Evolutionary conservation across 176 grass and related monocot genomes (phyloP), one percentile per base, ranked within the genome.

Genomic region (Rhipidocladum racemiflorum): DNA sequence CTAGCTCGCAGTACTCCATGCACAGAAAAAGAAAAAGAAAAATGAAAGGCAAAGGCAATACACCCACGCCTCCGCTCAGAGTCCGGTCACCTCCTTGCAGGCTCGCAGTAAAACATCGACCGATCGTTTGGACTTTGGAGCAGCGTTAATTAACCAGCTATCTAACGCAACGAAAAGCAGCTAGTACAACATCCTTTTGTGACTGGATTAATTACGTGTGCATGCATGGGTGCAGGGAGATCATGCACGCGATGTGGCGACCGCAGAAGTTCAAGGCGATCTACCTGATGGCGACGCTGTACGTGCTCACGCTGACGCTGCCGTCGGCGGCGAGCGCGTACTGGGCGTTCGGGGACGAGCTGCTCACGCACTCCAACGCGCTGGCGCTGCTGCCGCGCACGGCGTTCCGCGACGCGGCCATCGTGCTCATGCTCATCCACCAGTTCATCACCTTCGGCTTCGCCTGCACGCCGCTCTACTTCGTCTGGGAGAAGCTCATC

Each of bases 401-500:
- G 59, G 27, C 42, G 0, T 99, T 87, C 46, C 87, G 96, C 5
- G 96, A 99, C 87, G 80, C 89, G 2, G 96, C 96, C 55, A 87
- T 99, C 24, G 91, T 95, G 46, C 89, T 99, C 64, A 99, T 99
- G 96, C 91, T 99, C 24, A 40, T 95, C 51, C 96, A 99, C 84
- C 96, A 99, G 87, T 90, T 99, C 87, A 99, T 99, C 93, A 99
- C 96, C 57, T 99, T 99, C 89, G 96, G 96, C 44, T 99, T 99
- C 89, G 96, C 96, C 0, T 99, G 96, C 80, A 99, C 96, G 25
- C 96, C 96, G 43, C 91, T 99, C 67, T 99, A 96, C 89, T 95
- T 99, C 74, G 93, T 99, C 4, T 99, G 97, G 97, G 97, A 99
- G 85, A 99, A 99, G 97, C 81, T 87, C 85, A 87, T 99, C 86